These are phyloP conservation scores for Phellopilus nigrolimitatus DNA, from an alignment of 1,284 basidiomycete genomes.

Conservation along the genomic window DNA sequence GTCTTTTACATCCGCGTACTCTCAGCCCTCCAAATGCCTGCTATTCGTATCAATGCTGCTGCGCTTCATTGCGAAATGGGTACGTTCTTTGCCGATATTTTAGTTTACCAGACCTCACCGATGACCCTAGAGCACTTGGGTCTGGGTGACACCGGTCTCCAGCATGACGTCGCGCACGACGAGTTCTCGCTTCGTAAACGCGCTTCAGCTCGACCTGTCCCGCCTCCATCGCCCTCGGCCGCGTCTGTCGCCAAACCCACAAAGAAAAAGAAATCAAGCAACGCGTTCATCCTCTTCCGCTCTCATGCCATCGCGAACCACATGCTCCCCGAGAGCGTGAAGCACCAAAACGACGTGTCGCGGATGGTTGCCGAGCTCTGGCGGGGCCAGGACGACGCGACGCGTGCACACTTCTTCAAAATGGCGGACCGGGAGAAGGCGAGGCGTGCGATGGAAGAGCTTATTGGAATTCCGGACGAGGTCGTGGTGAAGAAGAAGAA, in stretches of 20 bases:
- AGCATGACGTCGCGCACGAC: neutral
- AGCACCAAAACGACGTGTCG: constrained; percentile 12
- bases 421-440: too few species aligned
- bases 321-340: neutral
- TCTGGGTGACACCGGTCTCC: neutral
- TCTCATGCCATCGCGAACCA: neutral
- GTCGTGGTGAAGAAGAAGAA: too few species aligned
- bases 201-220: neutral
- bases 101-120: neutral
- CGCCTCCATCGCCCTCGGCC: too few species aligned
- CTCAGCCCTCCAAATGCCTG: too few species aligned
- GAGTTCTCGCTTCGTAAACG: neutral
- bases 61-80: too few species aligned
- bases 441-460: too few species aligned
- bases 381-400: neutral
- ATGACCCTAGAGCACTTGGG: neutral
- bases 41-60: too few species aligned
- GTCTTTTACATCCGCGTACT: too few species aligned
- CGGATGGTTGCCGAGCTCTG: constrained; percentile 4
- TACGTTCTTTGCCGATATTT: too few species aligned
- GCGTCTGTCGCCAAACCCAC: neutral
- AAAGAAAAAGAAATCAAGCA: constrained; percentile 7
- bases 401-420: constrained; percentile 2
- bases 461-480: too few species aligned
- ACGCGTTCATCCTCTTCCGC: constrained; percentile 11